These are phyloP conservation scores for Atalantia buxifolia DNA, from an alignment of 345 rosid species.

Conservation along the genomic window DNA sequence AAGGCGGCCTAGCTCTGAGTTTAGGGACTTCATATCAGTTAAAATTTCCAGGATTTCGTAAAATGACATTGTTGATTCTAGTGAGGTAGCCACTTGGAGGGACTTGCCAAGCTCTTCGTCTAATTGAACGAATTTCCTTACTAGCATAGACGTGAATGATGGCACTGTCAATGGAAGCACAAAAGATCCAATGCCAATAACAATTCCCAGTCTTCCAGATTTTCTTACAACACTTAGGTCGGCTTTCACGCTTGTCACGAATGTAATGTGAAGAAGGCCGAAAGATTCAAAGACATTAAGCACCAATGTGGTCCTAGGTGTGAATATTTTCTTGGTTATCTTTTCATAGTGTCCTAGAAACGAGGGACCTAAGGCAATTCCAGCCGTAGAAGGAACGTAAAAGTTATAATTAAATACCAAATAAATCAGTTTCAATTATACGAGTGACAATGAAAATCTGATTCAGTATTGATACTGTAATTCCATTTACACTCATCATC, in stretches of 20 bases:
- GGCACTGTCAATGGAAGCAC: conserved; percentile 21
- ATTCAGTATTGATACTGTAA: too few species aligned
- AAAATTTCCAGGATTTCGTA: conserved; percentile 28
- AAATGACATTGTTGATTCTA: conserved; percentile 32
- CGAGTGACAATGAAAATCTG: too few species aligned
- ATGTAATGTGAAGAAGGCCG: conserved; percentile 32
- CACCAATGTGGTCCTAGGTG: conserved; percentile 16
- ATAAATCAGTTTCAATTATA: too few species aligned
- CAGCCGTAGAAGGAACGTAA: conserved; percentile 20
- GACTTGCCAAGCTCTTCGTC: background rate
- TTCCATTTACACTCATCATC: too few species aligned
- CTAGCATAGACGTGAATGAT: background rate
- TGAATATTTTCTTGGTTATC: conserved; percentile 8
- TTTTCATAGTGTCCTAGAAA: conserved; percentile 19
- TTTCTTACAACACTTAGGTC: conserved; percentile 28
- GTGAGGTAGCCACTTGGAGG: background rate
- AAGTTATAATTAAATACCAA: too few species aligned
- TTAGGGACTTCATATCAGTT: conserved; percentile 32
- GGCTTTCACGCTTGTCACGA: conserved; percentile 31
- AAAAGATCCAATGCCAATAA: conserved; percentile 31
- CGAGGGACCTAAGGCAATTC: conserved; percentile 34
- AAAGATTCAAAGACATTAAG: conserved; percentile 26
- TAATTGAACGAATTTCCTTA: background rate
- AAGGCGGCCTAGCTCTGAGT: conserved; percentile 43
- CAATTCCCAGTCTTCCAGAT: conserved; percentile 33